Base-by-base conservation (phyloP, 306 rosid genomes). In the Clitoria ternatea region DNA sequence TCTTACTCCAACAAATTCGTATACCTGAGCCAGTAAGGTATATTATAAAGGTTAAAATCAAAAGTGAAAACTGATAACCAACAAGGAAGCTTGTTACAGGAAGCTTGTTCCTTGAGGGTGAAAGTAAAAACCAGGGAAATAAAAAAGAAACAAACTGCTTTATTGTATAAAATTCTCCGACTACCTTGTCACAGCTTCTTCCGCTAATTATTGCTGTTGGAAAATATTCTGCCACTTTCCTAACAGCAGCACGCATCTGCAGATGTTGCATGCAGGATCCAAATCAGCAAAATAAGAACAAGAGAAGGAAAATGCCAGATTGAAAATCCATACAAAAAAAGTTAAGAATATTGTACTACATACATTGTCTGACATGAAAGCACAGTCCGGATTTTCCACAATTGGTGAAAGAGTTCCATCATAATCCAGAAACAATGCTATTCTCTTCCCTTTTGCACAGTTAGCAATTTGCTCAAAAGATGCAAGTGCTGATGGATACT, bases 401-500 rank as follows among this genome's bases (percentile, higher is more conserved):
- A 95, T 95, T 8, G 99, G 99, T 29, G 99, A 89, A 83, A 95
- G 97, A 70, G 99, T 95, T n/a, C 99, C 99, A 61, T 95, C 97
- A 61, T 95, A 95, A 71, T 95, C 97, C 45, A 95, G 78, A 89
- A 95, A 95, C 87, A 95, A 69, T 10, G 85, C 97, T 79, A 95
- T 78, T 83, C 91, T 82, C 85, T 91, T 95, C 35, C 91, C 96
- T 69, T 87, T 91, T 14, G 97, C 96, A 7, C 45, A 53, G 72
- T 83, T 82, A 10, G 77, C 27, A 44, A 95, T 95, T 82, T 91
- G 83, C 75, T 95, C 96, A 77, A 91, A 91, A 40, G 91, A 82
- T 39, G 73, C 44, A 39, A 89, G 86, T 73, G 97, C 99, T 30
- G 99, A 95, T 10, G 99, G 99, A 76, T 74, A 87, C 82, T 88